A percentile compares a stretch with the other conserved stretches of the same genome.
Evolutionary conservation across 2,329 filamentous ascomycete genomes (phyloP).

Genomic region (Raffaelea ambrosiae): DNA sequence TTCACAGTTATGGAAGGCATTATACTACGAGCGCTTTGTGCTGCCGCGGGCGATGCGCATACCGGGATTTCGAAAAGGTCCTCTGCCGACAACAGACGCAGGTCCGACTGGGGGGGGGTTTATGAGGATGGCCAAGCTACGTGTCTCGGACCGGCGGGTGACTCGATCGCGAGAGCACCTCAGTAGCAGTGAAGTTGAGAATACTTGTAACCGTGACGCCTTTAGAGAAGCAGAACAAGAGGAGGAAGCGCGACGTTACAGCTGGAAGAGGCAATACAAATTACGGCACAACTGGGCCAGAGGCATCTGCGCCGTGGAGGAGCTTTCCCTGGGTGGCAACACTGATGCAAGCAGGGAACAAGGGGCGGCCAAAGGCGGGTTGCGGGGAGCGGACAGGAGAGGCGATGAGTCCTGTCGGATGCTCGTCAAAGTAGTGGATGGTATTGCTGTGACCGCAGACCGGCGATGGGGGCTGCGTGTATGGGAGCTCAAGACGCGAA

Average conservation of each 20-base stretch:
- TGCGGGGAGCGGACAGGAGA: slow-evolving; percentile 1
- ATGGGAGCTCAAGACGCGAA: slow-evolving; percentile 63
- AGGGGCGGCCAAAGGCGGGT: background rate
- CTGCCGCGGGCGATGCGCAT: slow-evolving; percentile 70
- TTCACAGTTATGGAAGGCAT: slow-evolving; percentile 81
- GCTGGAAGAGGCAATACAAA: slow-evolving; percentile 83
- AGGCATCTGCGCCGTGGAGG: slow-evolving; percentile 71
- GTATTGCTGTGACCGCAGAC: slow-evolving; percentile 72
- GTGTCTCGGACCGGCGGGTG: too few species aligned
- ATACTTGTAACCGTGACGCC: too few species aligned
- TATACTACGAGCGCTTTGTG: slow-evolving; percentile 84
- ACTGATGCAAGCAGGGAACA: background rate
- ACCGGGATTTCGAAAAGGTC: slow-evolving; percentile 49
- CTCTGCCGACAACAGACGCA: background rate
- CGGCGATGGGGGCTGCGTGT: slow-evolving; percentile 60
- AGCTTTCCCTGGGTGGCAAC: slow-evolving; percentile 44
- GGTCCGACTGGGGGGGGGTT: too few species aligned
- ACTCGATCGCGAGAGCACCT: too few species aligned
- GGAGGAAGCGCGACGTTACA: background rate
- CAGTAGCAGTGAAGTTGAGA: too few species aligned
- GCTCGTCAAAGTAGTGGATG: slow-evolving; percentile 69
- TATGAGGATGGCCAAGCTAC: too few species aligned
- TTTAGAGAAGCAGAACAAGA: too few species aligned
- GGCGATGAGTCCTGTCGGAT: slow-evolving; percentile 41
- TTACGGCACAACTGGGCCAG: slow-evolving; percentile 85